These are phyloP conservation scores for Ophiocordyceps camponoti-leonardi DNA, from an alignment of 2,329 filamentous ascomycete species.

Conservation along the genomic window DNA sequence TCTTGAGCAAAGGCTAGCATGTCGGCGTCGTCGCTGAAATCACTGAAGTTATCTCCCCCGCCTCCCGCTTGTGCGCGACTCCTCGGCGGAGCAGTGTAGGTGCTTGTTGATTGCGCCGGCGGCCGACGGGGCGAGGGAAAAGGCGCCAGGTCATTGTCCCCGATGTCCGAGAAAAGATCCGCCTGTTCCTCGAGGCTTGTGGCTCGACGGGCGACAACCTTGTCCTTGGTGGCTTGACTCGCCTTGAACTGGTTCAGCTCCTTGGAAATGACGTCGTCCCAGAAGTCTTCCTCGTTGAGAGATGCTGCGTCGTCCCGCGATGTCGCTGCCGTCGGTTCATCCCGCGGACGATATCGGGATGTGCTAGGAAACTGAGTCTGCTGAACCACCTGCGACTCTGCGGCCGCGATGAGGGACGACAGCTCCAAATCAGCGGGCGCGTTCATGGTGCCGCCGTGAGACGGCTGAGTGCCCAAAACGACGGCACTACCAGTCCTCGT, in stretches of 20 bases:
- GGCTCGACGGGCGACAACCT: not conserved
- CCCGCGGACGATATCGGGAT: slow-evolving; percentile 9
- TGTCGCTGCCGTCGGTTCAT: slow-evolving; percentile 5
- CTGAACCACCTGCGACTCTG: slow-evolving; percentile 29
- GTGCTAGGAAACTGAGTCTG: slow-evolving; percentile 28
- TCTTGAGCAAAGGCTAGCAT: slow-evolving; percentile 35
- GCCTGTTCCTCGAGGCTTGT: not conserved
- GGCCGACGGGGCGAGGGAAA: slow-evolving; percentile 2
- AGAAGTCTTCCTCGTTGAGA: slow-evolving; percentile 8
- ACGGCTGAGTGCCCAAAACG: slow-evolving; percentile 27
- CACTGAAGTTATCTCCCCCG: slow-evolving; percentile 20
- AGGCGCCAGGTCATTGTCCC: slow-evolving; percentile 9
- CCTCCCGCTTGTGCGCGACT: slow-evolving; percentile 4
- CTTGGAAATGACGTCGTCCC: slow-evolving; percentile 1
- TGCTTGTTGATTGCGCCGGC: slow-evolving; percentile 1
- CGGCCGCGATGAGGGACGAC: slow-evolving; percentile 12
- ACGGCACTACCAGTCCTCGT: slow-evolving; percentile 9
- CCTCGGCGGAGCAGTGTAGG: not conserved
- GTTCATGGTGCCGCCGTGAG: slow-evolving; percentile 11
- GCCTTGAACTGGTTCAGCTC: not conserved
- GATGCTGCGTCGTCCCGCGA: slow-evolving; percentile 9
- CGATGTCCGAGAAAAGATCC: slow-evolving; percentile 11
- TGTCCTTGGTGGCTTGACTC: not conserved
- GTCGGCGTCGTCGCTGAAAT: slow-evolving; percentile 32
- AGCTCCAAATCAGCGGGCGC: slow-evolving; percentile 17